Evolutionary conservation across 208 protist species (phyloP).

Genomic region (Trypanosoma brucei): DNA sequence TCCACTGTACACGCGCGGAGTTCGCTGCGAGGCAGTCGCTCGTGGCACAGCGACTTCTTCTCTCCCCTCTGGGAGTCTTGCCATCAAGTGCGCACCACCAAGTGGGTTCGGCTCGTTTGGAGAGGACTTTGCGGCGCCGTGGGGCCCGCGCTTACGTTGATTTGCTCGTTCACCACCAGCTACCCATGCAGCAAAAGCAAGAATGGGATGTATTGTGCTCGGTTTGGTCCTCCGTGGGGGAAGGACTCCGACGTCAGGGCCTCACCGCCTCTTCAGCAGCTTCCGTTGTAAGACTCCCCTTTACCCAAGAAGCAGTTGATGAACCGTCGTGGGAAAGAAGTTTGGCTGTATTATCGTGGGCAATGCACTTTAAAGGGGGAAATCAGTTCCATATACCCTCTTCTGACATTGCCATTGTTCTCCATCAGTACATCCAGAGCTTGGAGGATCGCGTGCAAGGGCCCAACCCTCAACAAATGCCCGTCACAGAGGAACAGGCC

Average conservation of each 20-base stretch:
- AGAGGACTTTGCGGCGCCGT: slow-evolving; percentile 26
- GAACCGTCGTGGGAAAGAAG: slow-evolving; percentile 22
- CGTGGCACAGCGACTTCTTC: slow-evolving; percentile 13
- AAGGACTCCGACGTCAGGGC: background rate
- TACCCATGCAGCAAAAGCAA: slow-evolving; percentile 2
- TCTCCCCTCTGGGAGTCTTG: slow-evolving; percentile 11
- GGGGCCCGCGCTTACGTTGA: slow-evolving; percentile 36
- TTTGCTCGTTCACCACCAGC: slow-evolving; percentile 27
- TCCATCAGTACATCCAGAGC: slow-evolving; percentile 22
- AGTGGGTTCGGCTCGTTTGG: slow-evolving; percentile 7
- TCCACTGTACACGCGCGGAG: slow-evolving; percentile 11
- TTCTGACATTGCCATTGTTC: slow-evolving; percentile 19
- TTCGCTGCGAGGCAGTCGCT: slow-evolving; percentile 17
- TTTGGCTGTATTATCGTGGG: slow-evolving; percentile 23
- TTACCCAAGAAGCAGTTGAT: slow-evolving; percentile 1
- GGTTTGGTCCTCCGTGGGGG: background rate
- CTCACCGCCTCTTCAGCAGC: too few relatives aligned
- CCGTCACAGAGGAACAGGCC: background rate
- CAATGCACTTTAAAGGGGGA: slow-evolving; percentile 15
- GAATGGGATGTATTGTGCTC: slow-evolving; percentile 32
- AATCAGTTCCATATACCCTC: slow-evolving; percentile 23
- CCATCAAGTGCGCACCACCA: slow-evolving; percentile 6
- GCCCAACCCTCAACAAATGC: background rate
- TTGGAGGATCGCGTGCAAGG: slow-evolving; percentile 16
- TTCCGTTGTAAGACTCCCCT: slow-evolving; percentile 9